These are phyloP conservation scores for Leptomonas seymouri DNA, from an alignment of 208 protist genomes.

Conservation along the genomic window DNA sequence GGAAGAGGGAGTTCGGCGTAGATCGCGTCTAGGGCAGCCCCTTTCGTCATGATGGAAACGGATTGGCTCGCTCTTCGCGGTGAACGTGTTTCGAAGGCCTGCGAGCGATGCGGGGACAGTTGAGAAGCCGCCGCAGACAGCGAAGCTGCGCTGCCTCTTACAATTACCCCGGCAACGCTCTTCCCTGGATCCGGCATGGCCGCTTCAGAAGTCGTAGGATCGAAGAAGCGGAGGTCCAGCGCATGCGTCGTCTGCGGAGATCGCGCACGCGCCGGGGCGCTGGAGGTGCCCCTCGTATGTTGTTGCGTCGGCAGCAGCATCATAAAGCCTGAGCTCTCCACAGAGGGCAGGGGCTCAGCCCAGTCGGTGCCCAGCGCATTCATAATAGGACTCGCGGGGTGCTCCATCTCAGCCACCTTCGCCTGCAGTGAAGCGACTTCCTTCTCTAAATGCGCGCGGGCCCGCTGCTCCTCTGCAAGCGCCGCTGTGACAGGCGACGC, in stretches of 20 bases:
- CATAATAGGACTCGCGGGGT: not conserved
- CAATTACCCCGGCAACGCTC: not conserved
- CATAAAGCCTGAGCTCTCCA: not conserved
- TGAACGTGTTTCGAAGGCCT: not conserved
- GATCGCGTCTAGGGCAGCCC: not conserved
- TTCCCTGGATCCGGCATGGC: not conserved
- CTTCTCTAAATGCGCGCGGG: constrained; percentile 14
- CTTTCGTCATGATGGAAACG: not conserved
- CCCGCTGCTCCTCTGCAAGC: constrained; percentile 1
- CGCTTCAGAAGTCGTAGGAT: constrained; percentile 18
- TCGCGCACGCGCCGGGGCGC: constrained; percentile 24
- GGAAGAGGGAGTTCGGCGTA: not conserved
- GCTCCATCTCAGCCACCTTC: constrained; percentile 14
- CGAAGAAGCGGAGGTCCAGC: constrained; percentile 34
- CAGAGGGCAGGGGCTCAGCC: not conserved
- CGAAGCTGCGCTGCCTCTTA: not conserved
- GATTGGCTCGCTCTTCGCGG: not conserved
- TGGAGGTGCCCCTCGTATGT: not conserved
- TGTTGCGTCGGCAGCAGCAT: not conserved
- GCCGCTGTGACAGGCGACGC: not conserved
- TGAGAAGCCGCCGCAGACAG: not conserved
- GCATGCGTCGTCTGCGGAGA: constrained; percentile 29
- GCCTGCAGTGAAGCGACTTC: constrained; percentile 15
- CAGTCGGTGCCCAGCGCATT: not conserved
- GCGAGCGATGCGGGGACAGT: not conserved